Evolutionary conservation across 345 rosid species (phyloP), one percentile per base, ranked within the genome.

Genomic region (Ceriops zippeliana): DNA sequence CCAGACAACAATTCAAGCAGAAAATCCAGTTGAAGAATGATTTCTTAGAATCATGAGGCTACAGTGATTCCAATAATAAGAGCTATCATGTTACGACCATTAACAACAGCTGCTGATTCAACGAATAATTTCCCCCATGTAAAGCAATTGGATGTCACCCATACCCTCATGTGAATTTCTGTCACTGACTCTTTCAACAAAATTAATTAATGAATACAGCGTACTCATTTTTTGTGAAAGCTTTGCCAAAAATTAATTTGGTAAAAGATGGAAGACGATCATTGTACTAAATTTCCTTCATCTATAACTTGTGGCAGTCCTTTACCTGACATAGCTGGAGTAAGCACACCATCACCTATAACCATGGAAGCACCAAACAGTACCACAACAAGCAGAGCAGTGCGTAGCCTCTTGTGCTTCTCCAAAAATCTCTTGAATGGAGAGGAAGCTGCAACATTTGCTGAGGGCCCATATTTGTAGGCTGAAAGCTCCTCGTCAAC

Each of bases 401-500:
- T 87, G 69, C 93, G 71, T 53, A 89, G 78, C 71, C 69, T 82
- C 69, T 86, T 92, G 85, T 92, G 93, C 80, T 85, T 92, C 74
- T 89, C 96, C 76, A 92, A 47, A 75, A 85, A 83, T 79, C 85
- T 85, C 82, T 79, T 87, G 53, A 92, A 74, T 3, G 83, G 79
- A 74, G 96, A 82, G 52, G 88, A 68, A 71, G 73, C 19, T 11
- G 34, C 71, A 80, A 67, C 31, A 37, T 79, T 83, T 2, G 75
- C 37, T 35, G 87, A 80, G 30, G 87, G 89, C 32, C 83, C 90
- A 79, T 76, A 89, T 67, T 81, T 92, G 80, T 92, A 92, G 66
- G 97, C 34, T 26, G 91, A 87, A 56, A 92, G 96, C 84, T 92
- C 98, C 79, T 90, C 98, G 61, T 92, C 97, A 76, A 96, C 98